Evolutionary conservation across 2,329 filamentous ascomycete genomes (phyloP).

Genomic region (Didymellaceae sp.): DNA sequence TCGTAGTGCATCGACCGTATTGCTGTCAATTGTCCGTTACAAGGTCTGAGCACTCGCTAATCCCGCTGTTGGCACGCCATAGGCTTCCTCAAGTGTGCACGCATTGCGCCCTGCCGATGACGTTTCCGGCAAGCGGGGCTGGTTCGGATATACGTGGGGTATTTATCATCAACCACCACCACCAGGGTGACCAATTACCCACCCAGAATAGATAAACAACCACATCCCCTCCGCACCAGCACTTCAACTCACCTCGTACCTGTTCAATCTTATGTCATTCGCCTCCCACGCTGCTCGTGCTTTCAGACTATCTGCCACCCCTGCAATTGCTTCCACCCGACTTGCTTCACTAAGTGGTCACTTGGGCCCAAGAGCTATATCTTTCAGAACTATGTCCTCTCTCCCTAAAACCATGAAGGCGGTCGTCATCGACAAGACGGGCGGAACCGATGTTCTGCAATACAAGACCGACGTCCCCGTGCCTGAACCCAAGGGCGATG

Average conservation of each 20-base stretch:
- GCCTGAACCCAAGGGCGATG: conserved; percentile 69
- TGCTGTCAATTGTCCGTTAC: too few relatives aligned
- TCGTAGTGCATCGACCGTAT: not conserved
- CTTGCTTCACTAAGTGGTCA: conserved; percentile 28
- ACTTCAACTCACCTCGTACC: not conserved
- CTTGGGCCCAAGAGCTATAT: conserved; percentile 17
- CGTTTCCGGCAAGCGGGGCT: conserved; percentile 17
- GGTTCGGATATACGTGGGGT: conserved; percentile 12
- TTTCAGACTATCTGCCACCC: conserved; percentile 9
- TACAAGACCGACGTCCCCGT: conserved; percentile 75
- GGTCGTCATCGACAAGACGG: conserved; percentile 73
- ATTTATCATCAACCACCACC: conserved; percentile 21
- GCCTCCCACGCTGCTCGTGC: conserved; percentile 18
- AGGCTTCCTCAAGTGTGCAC: not conserved
- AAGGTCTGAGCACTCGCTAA: not conserved
- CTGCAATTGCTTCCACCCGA: conserved; percentile 25
- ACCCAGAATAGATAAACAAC: conserved; percentile 14
- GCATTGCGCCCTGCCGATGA: conserved; percentile 10
- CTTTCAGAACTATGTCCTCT: conserved; percentile 51
- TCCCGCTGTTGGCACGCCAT: too few relatives aligned
- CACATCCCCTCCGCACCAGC: not conserved
- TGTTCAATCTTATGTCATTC: conserved; percentile 24
- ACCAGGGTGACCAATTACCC: not conserved
- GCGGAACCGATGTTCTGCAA: conserved; percentile 74
- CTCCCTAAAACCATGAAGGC: conserved; percentile 74